A percentile compares a stretch with the other conserved stretches of the same genome.
phyloP scores from a whole-genome alignment of 2,329 filamentous ascomycete genomes.

The Neofusicoccum ribis region DNA sequence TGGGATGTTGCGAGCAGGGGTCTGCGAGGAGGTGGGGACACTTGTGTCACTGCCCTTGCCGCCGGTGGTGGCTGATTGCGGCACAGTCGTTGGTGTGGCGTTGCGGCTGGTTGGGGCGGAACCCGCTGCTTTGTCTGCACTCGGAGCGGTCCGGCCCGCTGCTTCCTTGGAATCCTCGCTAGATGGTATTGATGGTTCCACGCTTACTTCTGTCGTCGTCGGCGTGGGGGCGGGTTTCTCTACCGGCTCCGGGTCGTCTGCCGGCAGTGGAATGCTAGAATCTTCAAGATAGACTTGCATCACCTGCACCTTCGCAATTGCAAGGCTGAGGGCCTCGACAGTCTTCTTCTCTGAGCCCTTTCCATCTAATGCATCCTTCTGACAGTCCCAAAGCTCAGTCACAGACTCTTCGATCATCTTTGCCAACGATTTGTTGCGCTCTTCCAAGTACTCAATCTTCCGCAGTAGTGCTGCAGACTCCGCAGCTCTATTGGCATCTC shows the following conservation, averaged over 20 bases:
- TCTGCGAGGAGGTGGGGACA: not conserved
- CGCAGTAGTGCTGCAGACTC: conserved; percentile 34
- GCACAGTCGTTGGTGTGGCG: conserved; percentile 14
- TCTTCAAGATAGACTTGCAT: conserved; percentile 54
- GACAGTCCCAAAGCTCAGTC: conserved; percentile 61
- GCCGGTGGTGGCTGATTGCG: conserved; percentile 23
- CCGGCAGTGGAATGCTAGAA: conserved; percentile 44
- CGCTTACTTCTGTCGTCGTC: not conserved
- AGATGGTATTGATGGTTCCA: conserved; percentile 23
- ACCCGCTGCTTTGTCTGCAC: conserved; percentile 20
- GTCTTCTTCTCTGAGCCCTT: conserved; percentile 31
- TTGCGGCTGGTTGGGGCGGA: conserved; percentile 3
- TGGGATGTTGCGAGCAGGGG: conserved; percentile 22
- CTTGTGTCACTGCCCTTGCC: not conserved
- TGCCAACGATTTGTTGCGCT: conserved; percentile 66
- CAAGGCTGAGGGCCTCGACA: conserved; percentile 46
- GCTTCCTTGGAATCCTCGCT: conserved; percentile 17
- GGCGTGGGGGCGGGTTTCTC: not conserved
- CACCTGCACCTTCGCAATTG: conserved; percentile 53
- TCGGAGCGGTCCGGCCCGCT: not conserved
- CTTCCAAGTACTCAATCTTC: conserved; percentile 54
- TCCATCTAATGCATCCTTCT: conserved; percentile 51
- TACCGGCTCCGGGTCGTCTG: conserved; percentile 36
- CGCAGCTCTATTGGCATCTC: conserved; percentile 30
- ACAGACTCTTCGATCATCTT: conserved; percentile 68